Base-by-base conservation (phyloP, 441 rosid species). In the Euphorbia schlechtendalii region DNA sequence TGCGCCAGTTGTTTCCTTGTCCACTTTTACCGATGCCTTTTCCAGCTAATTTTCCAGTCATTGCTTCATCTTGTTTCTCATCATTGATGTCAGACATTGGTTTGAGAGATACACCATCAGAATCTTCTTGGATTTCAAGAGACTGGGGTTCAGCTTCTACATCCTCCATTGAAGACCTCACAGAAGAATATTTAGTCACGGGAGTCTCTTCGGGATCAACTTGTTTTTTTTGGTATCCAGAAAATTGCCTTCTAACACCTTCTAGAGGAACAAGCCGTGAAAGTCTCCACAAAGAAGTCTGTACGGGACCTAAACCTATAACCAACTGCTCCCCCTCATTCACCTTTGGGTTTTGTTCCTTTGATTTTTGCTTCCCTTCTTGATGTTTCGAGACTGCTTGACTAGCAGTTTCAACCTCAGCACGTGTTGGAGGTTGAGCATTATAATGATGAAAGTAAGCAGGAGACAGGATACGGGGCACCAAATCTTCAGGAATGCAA, bases 401-500 rank as follows among this genome's bases (percentile, higher is more conserved):
- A 75, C 73, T 58, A 55, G 78, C 63, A 66, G 72, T 75, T 64
- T 81, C 86, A 67, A 66, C 34, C 67, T 82, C 95, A 66, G 77
- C 64, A 55, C 77, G 69, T 70, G 69, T 62, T 64, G 82, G 78
- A 30, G 80, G 76, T 65, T 87, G 96, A 18, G 81, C 86, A 78
- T 84, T 93, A 67, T 90, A 93, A 70, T 87, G 97, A 83, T 90
- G 90, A 75, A 93, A 93, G 80, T 93, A 93, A 66, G 97, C 97
- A 61, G 97, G 99, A 71, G 99, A 93, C 25, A 93, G 73, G 66
- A 93, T 81, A 46, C 97, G 96, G n/a, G 97, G 99, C 71, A 93
- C 96, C 70, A 93, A 72, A 81, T 93, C 97, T 80, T 93, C 97
- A 69, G 97, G 97, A 70, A 93, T 93, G 75, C 99, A 93, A 77